phyloP scores from a whole-genome alignment of 2,329 filamentous ascomycete species.

The Fusarium agapanthi region DNA sequence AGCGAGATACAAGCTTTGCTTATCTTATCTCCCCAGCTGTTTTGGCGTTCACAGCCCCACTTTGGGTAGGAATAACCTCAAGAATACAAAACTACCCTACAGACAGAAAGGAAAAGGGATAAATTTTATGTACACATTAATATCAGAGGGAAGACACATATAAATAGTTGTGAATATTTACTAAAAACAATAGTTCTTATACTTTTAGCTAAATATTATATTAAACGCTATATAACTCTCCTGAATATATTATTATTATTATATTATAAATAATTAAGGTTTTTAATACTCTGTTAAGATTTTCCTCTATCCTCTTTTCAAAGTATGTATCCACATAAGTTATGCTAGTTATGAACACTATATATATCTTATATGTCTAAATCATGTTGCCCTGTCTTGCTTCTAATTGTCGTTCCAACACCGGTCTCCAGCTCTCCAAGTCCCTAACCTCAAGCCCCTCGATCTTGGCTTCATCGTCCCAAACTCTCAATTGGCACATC shows the following conservation, averaged over 20 bases:
- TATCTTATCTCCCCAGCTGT: background rate
- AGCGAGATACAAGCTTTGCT: accelerated
- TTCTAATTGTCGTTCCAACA: background rate
- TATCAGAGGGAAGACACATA: accelerated
- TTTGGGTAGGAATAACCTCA: accelerated
- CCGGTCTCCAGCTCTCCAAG: background rate
- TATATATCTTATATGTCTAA: accelerated
- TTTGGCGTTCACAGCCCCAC: accelerated
- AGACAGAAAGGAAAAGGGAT: accelerated
- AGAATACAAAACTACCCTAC: background rate
- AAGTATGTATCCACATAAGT: too few relatives aligned
- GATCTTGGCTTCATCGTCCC: background rate
- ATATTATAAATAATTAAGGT: accelerated
- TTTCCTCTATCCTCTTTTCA: too few relatives aligned
- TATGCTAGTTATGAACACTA: accelerated
- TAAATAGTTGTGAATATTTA: accelerated
- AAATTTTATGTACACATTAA: accelerated
- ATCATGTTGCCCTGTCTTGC: accelerated
- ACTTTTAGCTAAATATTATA: background rate
- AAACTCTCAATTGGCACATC: background rate
- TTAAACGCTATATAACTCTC: accelerated
- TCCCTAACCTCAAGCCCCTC: background rate
- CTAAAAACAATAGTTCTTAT: accelerated
- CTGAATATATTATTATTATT: background rate
- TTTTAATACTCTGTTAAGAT: too few relatives aligned